phyloP scores from a whole-genome alignment of 768 basidiomycete genomes.

The Psilocybe sp. region DNA sequence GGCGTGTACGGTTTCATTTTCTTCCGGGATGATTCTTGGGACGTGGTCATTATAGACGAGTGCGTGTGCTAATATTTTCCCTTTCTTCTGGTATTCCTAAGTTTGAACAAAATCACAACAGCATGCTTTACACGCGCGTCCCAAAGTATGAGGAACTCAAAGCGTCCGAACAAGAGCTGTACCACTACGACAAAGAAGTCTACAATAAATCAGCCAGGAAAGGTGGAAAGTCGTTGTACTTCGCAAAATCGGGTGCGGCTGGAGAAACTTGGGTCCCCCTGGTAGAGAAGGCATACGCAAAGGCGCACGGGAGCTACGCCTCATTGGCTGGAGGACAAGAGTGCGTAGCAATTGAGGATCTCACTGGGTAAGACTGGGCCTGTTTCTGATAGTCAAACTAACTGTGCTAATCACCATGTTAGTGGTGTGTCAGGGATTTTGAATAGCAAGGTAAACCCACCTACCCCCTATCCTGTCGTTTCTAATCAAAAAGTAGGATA shows the following conservation, averaged over 20 bases:
- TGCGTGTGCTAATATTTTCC: constrained; percentile 28
- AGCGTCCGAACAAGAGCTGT: constrained; percentile 36
- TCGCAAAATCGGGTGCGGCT: constrained; percentile 42
- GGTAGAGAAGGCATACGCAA: constrained; percentile 59
- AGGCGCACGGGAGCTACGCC: constrained; percentile 50
- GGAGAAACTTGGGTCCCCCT: constrained; percentile 59
- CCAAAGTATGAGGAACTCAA: constrained; percentile 52
- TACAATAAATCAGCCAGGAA: constrained; percentile 44
- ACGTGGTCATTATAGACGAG: constrained; percentile 57
- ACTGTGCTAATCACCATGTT: neutral
- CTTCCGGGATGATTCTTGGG: constrained; percentile 50
- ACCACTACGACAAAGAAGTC: constrained; percentile 46
- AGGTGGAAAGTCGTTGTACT: constrained; percentile 45
- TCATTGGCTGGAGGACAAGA: constrained; percentile 38
- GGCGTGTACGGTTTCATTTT: constrained; percentile 63
- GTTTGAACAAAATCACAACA: constrained; percentile 14
- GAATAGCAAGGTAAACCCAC: constrained; percentile 32
- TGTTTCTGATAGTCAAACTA: neutral
- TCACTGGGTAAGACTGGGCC: constrained; percentile 41
- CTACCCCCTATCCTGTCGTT: neutral
- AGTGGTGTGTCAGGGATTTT: constrained; percentile 45
- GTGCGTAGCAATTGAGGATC: constrained; percentile 54
- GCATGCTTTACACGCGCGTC: constrained; percentile 45
- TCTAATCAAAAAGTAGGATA: constrained; percentile 27
- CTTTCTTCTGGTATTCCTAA: neutral